Evolutionary conservation across 805 yeast genomes (phyloP).

Genomic region (Metschnikowia orientalis): DNA sequence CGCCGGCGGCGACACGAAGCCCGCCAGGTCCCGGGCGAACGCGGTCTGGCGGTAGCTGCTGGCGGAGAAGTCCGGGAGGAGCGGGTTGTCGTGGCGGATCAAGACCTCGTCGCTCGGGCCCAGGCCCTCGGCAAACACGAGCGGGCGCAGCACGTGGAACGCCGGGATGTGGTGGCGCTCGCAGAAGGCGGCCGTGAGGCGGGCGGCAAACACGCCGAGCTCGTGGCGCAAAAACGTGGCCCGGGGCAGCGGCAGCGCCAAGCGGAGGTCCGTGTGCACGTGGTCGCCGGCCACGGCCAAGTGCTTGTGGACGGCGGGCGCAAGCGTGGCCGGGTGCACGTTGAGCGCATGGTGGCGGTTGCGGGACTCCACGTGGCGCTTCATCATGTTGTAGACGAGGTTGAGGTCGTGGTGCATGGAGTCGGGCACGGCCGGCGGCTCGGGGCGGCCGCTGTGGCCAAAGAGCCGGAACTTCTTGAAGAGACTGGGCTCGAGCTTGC

Average conservation of each 20-base stretch:
- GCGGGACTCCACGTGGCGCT: slow-evolving; percentile 29
- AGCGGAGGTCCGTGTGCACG: slow-evolving; percentile 4
- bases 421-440: slow-evolving; percentile 14
- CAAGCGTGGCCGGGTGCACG: slow-evolving; percentile 5
- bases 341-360: slow-evolving; percentile 28
- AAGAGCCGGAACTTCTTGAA: slow-evolving; percentile 24
- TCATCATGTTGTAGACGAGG: slow-evolving; percentile 29
- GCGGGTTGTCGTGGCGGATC: slow-evolving; percentile 31
- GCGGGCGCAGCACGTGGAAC: slow-evolving; percentile 15
- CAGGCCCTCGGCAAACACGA: slow-evolving; percentile 1
- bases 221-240: slow-evolving; percentile 25
- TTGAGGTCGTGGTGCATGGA: slow-evolving; percentile 31
- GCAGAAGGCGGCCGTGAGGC: slow-evolving; percentile 24
- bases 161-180: slow-evolving; percentile 17
- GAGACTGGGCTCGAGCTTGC: slow-evolving; percentile 19
- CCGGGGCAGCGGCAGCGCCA: slow-evolving; percentile 4
- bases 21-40: slow-evolving; percentile 32
- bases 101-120: slow-evolving; percentile 23
- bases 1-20: slow-evolving; percentile 33
- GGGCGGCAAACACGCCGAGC: slow-evolving; percentile 23
- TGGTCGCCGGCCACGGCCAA: slow-evolving; percentile 2
- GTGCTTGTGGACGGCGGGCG: slow-evolving; percentile 1
- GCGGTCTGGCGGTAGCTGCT: slow-evolving; percentile 34
- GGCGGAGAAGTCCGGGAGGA: slow-evolving; percentile 35
- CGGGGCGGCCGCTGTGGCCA: slow-evolving; percentile 14